Conservation (phyloP, 768 basidiomycete species). For the Rubroboletus pulcherrimus region DNA sequence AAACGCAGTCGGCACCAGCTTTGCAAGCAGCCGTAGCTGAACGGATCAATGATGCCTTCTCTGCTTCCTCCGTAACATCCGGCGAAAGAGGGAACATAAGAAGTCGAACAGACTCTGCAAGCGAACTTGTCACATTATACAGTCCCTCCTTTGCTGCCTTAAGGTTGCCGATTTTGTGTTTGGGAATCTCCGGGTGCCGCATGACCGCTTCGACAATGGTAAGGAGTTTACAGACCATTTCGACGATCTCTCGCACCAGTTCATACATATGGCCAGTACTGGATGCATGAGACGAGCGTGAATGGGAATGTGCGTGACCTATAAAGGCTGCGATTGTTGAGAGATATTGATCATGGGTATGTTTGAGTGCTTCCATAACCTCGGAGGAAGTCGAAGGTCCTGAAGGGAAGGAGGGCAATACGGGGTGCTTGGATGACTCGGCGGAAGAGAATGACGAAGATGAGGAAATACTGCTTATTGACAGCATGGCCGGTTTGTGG, state of each 20-base stretch:
- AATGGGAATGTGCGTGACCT: conserved; percentile 93
- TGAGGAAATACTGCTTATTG: conserved; percentile 70
- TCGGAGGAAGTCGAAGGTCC: conserved; percentile 68
- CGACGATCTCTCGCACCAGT: conserved; percentile 90
- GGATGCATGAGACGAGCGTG: conserved; percentile 84
- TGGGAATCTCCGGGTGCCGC: conserved; percentile 66
- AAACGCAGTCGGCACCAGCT: conserved; percentile 84
- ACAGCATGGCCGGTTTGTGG: conserved; percentile 46
- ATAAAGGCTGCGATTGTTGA: conserved; percentile 97
- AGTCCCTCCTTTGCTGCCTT: conserved; percentile 72
- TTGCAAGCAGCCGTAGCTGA: conserved; percentile 88
- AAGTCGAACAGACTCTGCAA: conserved; percentile 83
- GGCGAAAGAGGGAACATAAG: conserved; percentile 53
- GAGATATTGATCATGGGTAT: conserved; percentile 84
- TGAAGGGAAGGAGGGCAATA: conserved; percentile 57
- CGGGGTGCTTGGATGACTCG: conserved; percentile 45
- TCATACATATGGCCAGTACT: conserved; percentile 94
- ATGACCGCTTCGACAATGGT: conserved; percentile 89
- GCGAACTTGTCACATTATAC: conserved; percentile 78
- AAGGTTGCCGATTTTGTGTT: conserved; percentile 60
- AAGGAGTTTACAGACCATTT: conserved; percentile 87
- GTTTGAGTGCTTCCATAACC: conserved; percentile 72
- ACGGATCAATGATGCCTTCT: conserved; percentile 71
- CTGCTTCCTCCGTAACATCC: conserved; percentile 70
- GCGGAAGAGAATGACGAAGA: conserved; percentile 66